These are phyloP conservation scores for Auriscalpium microsporum DNA, from an alignment of 768 basidiomycete species.

Conservation along the genomic window DNA sequence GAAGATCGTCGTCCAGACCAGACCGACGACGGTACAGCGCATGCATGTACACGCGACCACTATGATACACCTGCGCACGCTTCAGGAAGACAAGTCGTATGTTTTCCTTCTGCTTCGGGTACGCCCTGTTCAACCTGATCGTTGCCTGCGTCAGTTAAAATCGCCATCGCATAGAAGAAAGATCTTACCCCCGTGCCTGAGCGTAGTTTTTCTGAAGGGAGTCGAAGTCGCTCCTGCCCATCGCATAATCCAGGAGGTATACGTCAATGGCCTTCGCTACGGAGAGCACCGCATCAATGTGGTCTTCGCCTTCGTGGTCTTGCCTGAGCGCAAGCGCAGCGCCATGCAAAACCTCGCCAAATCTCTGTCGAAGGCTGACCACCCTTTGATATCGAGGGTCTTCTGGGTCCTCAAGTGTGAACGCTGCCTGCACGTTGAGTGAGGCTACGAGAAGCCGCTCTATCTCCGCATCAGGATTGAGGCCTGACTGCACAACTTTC, in stretches of 20 bases:
- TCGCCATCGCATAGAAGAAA: not conserved
- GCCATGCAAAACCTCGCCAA: slow-evolving; percentile 57
- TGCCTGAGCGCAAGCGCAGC: slow-evolving; percentile 60
- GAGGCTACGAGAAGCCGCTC: slow-evolving; percentile 61
- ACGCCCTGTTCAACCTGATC: slow-evolving; percentile 53
- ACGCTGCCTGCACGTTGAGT: slow-evolving; percentile 64
- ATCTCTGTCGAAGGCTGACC: slow-evolving; percentile 45
- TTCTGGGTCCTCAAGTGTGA: slow-evolving; percentile 60
- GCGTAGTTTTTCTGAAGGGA: slow-evolving; percentile 59
- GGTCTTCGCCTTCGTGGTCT: slow-evolving; percentile 63
- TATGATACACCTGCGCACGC: slow-evolving; percentile 73
- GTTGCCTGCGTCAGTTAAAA: slow-evolving; percentile 3
- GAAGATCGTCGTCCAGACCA: slow-evolving; percentile 60
- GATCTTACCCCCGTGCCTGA: slow-evolving; percentile 46
- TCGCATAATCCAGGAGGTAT: slow-evolving; percentile 43
- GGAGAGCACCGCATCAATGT: slow-evolving; percentile 75
- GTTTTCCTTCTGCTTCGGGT: slow-evolving; percentile 66
- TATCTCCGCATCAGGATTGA: slow-evolving; percentile 55
- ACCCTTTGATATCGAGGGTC: slow-evolving; percentile 71
- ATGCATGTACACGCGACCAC: slow-evolving; percentile 68
- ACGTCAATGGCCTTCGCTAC: slow-evolving; percentile 66
- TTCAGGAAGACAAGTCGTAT: slow-evolving; percentile 67
- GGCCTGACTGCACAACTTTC: slow-evolving; percentile 45
- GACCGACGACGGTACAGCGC: slow-evolving; percentile 67
- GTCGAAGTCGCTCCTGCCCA: slow-evolving; percentile 36